Conservation (phyloP, 179 eudicot species). For the Actinidia polygama region DNA sequence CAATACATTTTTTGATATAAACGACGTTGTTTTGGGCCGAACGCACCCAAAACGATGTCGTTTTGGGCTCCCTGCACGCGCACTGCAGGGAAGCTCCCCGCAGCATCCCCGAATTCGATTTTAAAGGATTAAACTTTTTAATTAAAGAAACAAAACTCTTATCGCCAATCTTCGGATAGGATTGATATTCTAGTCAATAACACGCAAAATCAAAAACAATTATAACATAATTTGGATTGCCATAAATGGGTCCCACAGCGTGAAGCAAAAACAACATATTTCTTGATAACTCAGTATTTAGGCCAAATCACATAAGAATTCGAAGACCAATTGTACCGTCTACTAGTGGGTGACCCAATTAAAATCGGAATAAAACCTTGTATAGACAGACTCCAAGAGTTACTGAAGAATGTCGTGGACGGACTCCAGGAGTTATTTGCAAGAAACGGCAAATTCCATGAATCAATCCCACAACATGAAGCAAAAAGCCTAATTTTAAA, state of each 20-base stretch:
- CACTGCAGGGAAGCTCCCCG: no score
- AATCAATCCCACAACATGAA: not conserved
- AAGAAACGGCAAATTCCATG: not conserved
- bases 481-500: not conserved
- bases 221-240: not conserved
- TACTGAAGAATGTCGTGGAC: not conserved
- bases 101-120: no score
- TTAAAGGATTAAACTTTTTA: no score
- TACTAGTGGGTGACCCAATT: not conserved
- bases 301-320: not conserved
- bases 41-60: no score
- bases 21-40: no score
- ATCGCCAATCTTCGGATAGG: no score
- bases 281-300: no score
- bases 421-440: not conserved
- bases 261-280: no score
- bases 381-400: not conserved
- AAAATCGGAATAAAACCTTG: not conserved
- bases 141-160: no score
- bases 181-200: constrained; percentile 43
- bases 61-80: no score
- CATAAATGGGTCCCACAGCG: no score
- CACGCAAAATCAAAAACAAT: not conserved
- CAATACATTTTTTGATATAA: no score
- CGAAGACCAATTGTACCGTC: not conserved